Conservation (phyloP, 2,329 filamentous ascomycete genomes). For the Hypoxylon sp. region DNA sequence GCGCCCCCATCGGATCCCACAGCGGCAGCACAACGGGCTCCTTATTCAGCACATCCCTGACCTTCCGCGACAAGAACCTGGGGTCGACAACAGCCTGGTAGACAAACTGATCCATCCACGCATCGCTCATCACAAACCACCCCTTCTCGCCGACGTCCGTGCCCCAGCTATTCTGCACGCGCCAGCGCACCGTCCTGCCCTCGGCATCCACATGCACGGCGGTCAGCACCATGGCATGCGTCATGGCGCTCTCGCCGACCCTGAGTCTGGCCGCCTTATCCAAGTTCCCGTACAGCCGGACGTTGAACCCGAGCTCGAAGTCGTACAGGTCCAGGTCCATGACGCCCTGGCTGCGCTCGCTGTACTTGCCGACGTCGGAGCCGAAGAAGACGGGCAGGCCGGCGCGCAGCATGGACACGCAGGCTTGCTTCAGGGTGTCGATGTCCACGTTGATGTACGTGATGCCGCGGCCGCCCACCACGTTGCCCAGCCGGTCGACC, state of each 20-base stretch:
- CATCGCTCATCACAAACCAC: slow-evolving; percentile 91
- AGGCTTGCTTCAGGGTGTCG: slow-evolving; percentile 77
- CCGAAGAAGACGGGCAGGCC: slow-evolving; percentile 91
- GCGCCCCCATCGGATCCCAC: slow-evolving; percentile 85
- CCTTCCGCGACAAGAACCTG: slow-evolving; percentile 73
- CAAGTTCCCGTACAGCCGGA: slow-evolving; percentile 75
- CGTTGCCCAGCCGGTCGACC: slow-evolving; percentile 84
- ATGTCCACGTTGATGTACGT: slow-evolving; percentile 89
- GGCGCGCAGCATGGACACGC: slow-evolving; percentile 82
- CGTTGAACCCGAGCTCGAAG: slow-evolving; percentile 87
- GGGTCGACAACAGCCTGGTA: slow-evolving; percentile 90
- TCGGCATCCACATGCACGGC: slow-evolving; percentile 82
- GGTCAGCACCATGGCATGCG: slow-evolving; percentile 92
- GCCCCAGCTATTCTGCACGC: slow-evolving; percentile 91
- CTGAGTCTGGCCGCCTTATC: slow-evolving; percentile 81
- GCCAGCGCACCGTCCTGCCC: slow-evolving; percentile 80
- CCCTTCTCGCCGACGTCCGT: slow-evolving; percentile 78
- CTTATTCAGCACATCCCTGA: slow-evolving; percentile 78
- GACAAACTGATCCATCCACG: slow-evolving; percentile 84
- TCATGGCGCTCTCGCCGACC: slow-evolving; percentile 86
- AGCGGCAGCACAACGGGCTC: slow-evolving; percentile 79
- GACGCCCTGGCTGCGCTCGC: slow-evolving; percentile 75
- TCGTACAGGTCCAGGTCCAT: slow-evolving; percentile 85
- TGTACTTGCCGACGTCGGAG: slow-evolving; percentile 88
- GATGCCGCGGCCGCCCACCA: slow-evolving; percentile 81